Percentiles rank a stretch among this genome's conserved stretches.
These are phyloP conservation scores for Hippophae gyantsensis DNA, from an alignment of 306 rosid species.

Conservation along the genomic window DNA sequence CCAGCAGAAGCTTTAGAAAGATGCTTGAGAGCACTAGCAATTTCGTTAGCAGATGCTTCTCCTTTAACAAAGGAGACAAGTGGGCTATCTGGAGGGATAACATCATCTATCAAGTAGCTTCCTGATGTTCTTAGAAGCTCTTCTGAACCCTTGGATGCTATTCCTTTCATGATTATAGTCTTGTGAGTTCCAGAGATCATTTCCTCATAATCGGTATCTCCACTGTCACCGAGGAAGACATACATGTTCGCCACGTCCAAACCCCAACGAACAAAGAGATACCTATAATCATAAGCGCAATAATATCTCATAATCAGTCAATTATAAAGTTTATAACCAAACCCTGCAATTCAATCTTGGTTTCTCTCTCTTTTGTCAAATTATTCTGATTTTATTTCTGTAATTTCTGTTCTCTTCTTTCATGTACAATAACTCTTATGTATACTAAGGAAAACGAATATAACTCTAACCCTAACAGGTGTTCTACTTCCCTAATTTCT, in stretches of 20 bases:
- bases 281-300: slow-evolving; percentile 29
- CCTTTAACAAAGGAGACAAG: slow-evolving; percentile 22
- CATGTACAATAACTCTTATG: too few species aligned
- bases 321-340: too few species aligned
- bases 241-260: slow-evolving; percentile 75
- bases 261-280: slow-evolving; percentile 84
- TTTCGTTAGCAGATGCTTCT: slow-evolving; percentile 27
- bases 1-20: slow-evolving; percentile 27
- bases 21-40: slow-evolving; percentile 32
- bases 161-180: slow-evolving; percentile 64
- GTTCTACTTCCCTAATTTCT: too few species aligned
- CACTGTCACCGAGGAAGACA: slow-evolving; percentile 69
- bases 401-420: too few species aligned
- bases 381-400: too few species aligned
- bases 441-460: too few species aligned
- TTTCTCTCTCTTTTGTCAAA: too few species aligned
- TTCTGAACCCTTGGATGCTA: slow-evolving; percentile 46
- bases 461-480: too few species aligned
- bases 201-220: slow-evolving; percentile 82
- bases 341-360: too few species aligned
- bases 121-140: slow-evolving; percentile 61
- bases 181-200: slow-evolving; percentile 84
- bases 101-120: slow-evolving; percentile 61
- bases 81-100: slow-evolving; percentile 62
- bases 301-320: too few species aligned